Base-by-base conservation (phyloP, 768 basidiomycete species). In the Podaxis sp. region DNA sequence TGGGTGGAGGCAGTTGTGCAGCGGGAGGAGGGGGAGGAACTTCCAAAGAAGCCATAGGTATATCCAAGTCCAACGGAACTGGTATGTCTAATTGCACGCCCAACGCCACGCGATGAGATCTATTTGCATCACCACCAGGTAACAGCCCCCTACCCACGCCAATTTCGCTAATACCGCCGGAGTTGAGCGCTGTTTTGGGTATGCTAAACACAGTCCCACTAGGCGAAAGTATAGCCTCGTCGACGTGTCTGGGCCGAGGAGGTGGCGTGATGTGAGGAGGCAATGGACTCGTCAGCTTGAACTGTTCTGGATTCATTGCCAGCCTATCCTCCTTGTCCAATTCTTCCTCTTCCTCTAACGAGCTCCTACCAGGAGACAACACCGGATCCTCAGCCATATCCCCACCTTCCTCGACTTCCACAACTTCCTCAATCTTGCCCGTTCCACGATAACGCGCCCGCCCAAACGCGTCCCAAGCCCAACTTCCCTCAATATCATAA, bases 371-470 rank as follows among this genome's bases (percentile, higher is more conserved):
- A 37, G 59, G 56, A 21, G 46, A 52, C 25, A 61, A 37, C 42
- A 44, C 42, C 52, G 21, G 51, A 57, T 64, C 61, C 18, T 58
- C 63, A 60, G 57, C 62, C 58, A 61, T 62, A 47, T 54, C 57
- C 32, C 62, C 53, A 37, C 66, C 68, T 16, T 68, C 66, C 44
- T 69, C 69, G 18, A 47, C 61, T 21, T 63, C 55, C 37, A 53
- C 28, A 23, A 73, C 66, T 61, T 74, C 73, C 57, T 73, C 73
- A 28, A 74, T 70, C 60, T 63, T 70, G 7, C 68, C 70, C 32
- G 66, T 66, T 55, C 62, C 71, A 16, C 68, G 54, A 59, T 67
- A 71, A 32, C 55, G 52, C 46, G 65, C 64, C 21, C 60, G 58
- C 11, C 69, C 73, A 25, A 64, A 61, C 18, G 62, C 64, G 55